Evolutionary conservation across 805 yeast species (phyloP).

Genomic region (Candida krabiensis): DNA sequence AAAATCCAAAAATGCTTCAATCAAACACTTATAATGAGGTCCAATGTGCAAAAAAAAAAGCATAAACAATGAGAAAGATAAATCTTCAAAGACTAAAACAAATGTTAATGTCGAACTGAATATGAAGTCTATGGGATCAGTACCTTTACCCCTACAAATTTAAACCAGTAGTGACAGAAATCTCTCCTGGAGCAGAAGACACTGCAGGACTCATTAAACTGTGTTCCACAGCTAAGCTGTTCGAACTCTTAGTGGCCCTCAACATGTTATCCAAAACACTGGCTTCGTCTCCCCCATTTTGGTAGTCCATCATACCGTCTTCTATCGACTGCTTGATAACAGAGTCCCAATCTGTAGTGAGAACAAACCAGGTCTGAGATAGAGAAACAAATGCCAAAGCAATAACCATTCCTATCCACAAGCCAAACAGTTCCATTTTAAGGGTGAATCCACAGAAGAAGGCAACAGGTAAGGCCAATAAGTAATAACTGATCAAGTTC

Average conservation of each 20-base stretch:
- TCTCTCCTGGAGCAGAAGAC: conserved; percentile 14
- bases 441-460: conserved; percentile 51
- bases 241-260: conserved; percentile 15
- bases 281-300: conserved; percentile 5
- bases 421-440: conserved; percentile 53
- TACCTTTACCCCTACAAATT: too few relatives aligned
- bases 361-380: conserved; percentile 38
- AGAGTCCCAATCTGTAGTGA: conserved; percentile 31
- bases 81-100: too few relatives aligned
- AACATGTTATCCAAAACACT: conserved; percentile 5
- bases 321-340: conserved; percentile 31
- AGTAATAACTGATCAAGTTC: conserved; percentile 56
- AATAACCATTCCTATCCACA: conserved; percentile 61
- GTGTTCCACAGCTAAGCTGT: conserved; percentile 26
- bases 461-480: conserved; percentile 63
- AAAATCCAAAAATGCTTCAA: too few relatives aligned
- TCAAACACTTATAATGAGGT: too few relatives aligned
- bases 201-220: conserved; percentile 28
- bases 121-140: too few relatives aligned
- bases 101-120: too few relatives aligned
- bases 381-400: conserved; percentile 51
- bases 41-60: too few relatives aligned
- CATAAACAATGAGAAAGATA: too few relatives aligned
- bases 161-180: conserved; percentile 5
- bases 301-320: conserved; percentile 23